Evolutionary conservation across 2,329 filamentous ascomycete genomes (phyloP), one percentile per base, ranked within the genome.

Genomic region (Sclerotinia sclerotiorum): DNA sequence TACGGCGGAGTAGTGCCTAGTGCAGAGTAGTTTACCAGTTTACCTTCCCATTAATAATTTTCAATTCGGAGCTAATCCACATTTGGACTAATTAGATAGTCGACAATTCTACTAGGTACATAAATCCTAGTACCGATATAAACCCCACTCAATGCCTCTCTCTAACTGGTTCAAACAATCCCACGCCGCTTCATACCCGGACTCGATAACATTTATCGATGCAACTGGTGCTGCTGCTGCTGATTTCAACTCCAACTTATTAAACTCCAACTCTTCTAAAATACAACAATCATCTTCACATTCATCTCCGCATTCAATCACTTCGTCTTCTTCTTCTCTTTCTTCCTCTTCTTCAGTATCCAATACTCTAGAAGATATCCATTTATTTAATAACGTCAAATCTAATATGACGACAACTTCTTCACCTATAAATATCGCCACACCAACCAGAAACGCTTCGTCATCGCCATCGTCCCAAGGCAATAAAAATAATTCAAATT

Each of bases 381-480:
- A 42, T 56, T 65, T 5, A 51, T 58, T 42, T 42, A 49, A 63
- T n/a, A 39, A 27, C 52, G 52, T 55, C 15, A 48, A 62, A 19
- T 68, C 66, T 70, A 76, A 68, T 58, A 78, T 78, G 77, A 72
- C 73, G 68, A 75, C 72, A 68, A 76, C 77, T 65, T 75, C 75
- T 64, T 67, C 65, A 52, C 77, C 77, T 39, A 78, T 78, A 65
- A 71, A 78, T 67, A 78, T 78, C 68, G 76, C 75, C 62, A 75
- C 74, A 44, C 73, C 75, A 24, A 73, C 75, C 7, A 69, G 77
- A 74, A 77, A 75, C 68, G 48, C 76, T 29, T 78, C 76, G 19
- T 78, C 77, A 32, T 79, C 74, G 48, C 75, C 76, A 74, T 81
- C 78, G 68, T 80, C 80, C 78, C 76, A 77, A 70, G 75, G 73